Conservation (phyloP, 2,329 filamentous ascomycete genomes). For the Teratosphaeria pseudoeucalypti region DNA sequence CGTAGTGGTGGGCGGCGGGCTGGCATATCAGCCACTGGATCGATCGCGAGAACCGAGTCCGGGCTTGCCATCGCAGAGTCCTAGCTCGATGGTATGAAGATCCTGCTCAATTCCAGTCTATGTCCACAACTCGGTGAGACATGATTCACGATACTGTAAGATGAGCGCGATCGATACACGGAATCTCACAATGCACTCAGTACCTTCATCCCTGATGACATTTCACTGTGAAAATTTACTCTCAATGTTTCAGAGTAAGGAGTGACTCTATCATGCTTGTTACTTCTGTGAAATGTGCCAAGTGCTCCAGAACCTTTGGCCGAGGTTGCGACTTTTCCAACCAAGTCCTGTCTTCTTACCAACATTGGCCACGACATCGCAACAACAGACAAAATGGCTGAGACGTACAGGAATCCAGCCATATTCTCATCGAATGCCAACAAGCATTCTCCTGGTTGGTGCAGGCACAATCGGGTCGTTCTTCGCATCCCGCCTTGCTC, state of each 20-base stretch:
- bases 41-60: slow-evolving; percentile 3
- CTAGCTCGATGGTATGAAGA: not conserved
- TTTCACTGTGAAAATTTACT: too few species aligned
- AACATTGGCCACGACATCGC: too few species aligned
- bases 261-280: not conserved
- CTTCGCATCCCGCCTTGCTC: slow-evolving; percentile 32
- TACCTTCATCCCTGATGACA: too few species aligned
- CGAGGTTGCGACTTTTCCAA: not conserved
- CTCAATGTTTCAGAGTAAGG: too few species aligned
- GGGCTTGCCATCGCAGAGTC: not conserved
- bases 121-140: not conserved
- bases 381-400: too few species aligned
- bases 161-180: not conserved
- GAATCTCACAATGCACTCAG: too few species aligned
- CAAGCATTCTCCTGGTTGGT: slow-evolving; percentile 32
- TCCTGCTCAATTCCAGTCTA: not conserved
- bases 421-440: slow-evolving; percentile 6
- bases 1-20: not conserved
- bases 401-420: too few species aligned
- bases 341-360: not conserved
- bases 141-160: not conserved
- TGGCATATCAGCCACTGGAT: slow-evolving; percentile 3
- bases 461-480: slow-evolving; percentile 34
- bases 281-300: not conserved
- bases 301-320: not conserved